Evolutionary conservation across 306 rosid species (phyloP).

Genomic region (Glycyrrhiza uralensis): DNA sequence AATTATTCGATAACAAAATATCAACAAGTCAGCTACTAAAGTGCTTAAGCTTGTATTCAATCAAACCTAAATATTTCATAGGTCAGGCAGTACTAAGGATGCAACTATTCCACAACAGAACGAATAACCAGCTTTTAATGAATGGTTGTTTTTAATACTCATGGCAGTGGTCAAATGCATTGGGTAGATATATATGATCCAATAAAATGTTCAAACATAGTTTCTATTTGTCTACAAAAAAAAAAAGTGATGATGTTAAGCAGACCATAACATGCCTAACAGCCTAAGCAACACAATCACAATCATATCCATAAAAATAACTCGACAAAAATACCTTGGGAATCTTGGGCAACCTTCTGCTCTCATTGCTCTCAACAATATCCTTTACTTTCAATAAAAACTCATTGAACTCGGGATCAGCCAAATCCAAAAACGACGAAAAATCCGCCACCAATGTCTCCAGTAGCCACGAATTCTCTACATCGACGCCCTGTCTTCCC

Average conservation of each 20-base stretch:
- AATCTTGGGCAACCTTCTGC: conserved; percentile 91
- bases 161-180: neutral
- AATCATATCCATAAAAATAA: neutral
- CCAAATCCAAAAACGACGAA: conserved; percentile 56
- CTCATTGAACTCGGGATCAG: conserved; percentile 44
- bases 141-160: neutral
- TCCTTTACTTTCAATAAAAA: conserved; percentile 68
- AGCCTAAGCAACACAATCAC: neutral
- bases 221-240: neutral
- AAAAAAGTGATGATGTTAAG: neutral
- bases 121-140: neutral
- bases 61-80: neutral
- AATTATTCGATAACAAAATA: neutral
- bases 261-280: neutral
- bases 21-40: neutral
- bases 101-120: neutral
- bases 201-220: neutral
- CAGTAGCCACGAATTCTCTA: conserved; percentile 36
- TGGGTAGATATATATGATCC: neutral
- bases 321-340: conserved; percentile 66
- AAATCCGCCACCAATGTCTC: conserved; percentile 50
- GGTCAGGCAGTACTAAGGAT: neutral
- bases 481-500: conserved; percentile 22
- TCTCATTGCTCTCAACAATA: conserved; percentile 83
- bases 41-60: neutral